Conservation (phyloP, 2,329 filamentous ascomycete genomes). For the Epichloe sibirici region DNA sequence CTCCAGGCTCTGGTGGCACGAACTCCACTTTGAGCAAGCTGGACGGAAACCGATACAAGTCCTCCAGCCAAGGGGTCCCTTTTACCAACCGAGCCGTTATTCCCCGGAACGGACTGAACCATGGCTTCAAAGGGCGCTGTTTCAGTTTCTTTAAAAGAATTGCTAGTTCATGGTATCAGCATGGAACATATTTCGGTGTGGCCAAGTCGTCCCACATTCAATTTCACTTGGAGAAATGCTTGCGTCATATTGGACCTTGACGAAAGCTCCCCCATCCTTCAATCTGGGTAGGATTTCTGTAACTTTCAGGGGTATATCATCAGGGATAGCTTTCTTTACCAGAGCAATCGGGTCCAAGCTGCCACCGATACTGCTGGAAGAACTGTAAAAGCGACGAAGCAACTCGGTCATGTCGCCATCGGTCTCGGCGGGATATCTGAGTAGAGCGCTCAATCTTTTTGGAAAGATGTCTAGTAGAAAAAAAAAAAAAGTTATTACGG, state of each 20-base stretch:
- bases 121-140: slow-evolving; percentile 65
- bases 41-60: slow-evolving; percentile 73
- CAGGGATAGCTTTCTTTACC: slow-evolving; percentile 51
- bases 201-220: slow-evolving; percentile 22
- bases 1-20: slow-evolving; percentile 58
- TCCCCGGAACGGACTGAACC: slow-evolving; percentile 73
- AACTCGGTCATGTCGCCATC: slow-evolving; percentile 37
- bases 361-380: slow-evolving; percentile 35
- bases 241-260: slow-evolving; percentile 58
- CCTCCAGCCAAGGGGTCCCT: slow-evolving; percentile 88
- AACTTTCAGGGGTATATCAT: slow-evolving; percentile 52
- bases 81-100: slow-evolving; percentile 63
- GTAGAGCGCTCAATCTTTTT: slow-evolving; percentile 47
- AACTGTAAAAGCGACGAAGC: slow-evolving; percentile 38
- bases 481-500: too few relatives aligned
- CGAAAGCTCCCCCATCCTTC: slow-evolving; percentile 91
- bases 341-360: slow-evolving; percentile 39
- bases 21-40: slow-evolving; percentile 73
- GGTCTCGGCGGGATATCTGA: slow-evolving; percentile 35
- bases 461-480: slow-evolving; percentile 62
- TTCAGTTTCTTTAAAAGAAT: slow-evolving; percentile 51
- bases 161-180: slow-evolving; percentile 16
- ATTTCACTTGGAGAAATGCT: slow-evolving; percentile 27
- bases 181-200: neutral
- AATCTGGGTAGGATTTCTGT: slow-evolving; percentile 73